These are phyloP conservation scores for Microbotryum intermedium DNA, from an alignment of 1,284 basidiomycete genomes.

Conservation along the genomic window DNA sequence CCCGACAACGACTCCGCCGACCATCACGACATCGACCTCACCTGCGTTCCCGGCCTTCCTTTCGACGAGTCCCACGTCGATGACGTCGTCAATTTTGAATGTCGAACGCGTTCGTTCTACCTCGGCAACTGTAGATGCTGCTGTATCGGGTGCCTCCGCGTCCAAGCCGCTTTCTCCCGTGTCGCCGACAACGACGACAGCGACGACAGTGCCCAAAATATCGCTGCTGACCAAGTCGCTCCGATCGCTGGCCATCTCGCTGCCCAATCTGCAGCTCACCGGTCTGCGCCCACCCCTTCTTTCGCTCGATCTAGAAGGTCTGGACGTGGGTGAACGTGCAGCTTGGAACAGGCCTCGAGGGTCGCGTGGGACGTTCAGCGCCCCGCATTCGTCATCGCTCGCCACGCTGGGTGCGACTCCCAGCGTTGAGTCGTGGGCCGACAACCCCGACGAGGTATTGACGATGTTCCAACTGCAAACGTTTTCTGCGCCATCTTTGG, in stretches of 20 bases:
- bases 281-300: neutral
- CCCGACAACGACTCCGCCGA: too few species aligned
- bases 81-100: neutral
- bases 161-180: neutral
- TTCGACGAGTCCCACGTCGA: neutral
- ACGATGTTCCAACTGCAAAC: too few species aligned
- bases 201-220: neutral
- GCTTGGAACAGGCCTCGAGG: too few species aligned
- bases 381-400: too few species aligned
- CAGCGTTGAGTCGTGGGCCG: too few species aligned
- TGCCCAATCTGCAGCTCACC: conserved; percentile 20
- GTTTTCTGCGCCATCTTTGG: too few species aligned
- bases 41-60: conserved; percentile 7
- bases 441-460: too few species aligned
- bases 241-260: conserved; percentile 13
- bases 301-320: conserved; percentile 4
- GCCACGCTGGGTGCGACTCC: too few species aligned
- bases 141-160: too few species aligned
- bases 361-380: too few species aligned
- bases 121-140: too few species aligned
- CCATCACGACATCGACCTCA: neutral
- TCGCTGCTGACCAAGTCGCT: conserved; percentile 26
- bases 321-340: neutral
- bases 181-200: neutral
- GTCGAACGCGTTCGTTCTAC: neutral